Evolutionary conservation across 257 asterid species (phyloP).

Genomic region (Scutellaria barbata): DNA sequence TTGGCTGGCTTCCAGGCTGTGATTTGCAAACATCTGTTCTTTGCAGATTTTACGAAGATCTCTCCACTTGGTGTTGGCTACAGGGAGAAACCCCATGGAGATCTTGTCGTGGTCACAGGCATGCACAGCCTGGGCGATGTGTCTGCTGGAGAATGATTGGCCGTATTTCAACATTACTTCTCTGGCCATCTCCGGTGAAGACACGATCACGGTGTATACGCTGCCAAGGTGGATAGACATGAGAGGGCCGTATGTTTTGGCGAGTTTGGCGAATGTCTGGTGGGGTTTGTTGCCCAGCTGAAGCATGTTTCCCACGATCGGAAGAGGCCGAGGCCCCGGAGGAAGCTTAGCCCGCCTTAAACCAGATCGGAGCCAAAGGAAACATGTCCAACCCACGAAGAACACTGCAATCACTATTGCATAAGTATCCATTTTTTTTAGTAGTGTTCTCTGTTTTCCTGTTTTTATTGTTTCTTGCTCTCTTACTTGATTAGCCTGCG

Average conservation of each 20-base stretch:
- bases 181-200: conserved; percentile 44
- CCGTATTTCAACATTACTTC: conserved; percentile 39
- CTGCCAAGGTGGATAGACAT: conserved; percentile 30
- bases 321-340: conserved; percentile 18
- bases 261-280: conserved; percentile 34
- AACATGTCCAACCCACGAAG: neutral
- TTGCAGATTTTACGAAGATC: conserved; percentile 43
- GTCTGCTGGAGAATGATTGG: neutral
- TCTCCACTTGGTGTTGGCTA: conserved; percentile 35
- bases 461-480: no score
- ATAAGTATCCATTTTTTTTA: neutral
- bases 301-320: conserved; percentile 36
- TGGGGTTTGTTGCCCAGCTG: conserved; percentile 31
- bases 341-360: neutral
- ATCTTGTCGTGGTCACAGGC: conserved; percentile 11
- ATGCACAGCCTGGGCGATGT: neutral
- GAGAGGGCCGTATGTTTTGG: conserved; percentile 44
- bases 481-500: no score
- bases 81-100: conserved; percentile 38
- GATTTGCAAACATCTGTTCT: conserved; percentile 41
- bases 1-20: conserved; percentile 36
- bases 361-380: neutral
- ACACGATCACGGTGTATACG: conserved; percentile 34
- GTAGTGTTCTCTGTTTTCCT: no score
- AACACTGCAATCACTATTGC: neutral